phyloP scores from a whole-genome alignment of 2,329 filamentous ascomycete genomes.

The Pseudocercospora vitis region DNA sequence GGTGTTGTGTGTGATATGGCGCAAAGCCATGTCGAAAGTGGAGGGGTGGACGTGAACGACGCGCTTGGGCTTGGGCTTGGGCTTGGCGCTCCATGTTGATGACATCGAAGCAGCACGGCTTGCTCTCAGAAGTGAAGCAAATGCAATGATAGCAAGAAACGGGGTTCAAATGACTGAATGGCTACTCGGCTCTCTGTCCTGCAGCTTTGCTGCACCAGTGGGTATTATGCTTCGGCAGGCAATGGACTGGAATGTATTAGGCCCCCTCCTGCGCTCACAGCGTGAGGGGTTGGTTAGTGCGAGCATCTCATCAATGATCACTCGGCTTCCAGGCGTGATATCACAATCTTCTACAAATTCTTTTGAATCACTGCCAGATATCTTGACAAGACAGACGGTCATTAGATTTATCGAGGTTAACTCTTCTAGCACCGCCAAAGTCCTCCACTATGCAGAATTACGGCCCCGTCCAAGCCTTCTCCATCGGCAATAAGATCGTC shows the following conservation, averaged over 20 bases:
- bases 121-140: too few species aligned
- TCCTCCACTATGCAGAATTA: constrained; percentile 21
- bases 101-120: too few species aligned
- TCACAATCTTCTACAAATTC: background rate
- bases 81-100: background rate
- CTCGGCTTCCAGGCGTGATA: too few species aligned
- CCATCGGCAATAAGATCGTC: constrained; percentile 25
- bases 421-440: background rate
- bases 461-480: constrained; percentile 26
- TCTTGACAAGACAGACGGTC: background rate
- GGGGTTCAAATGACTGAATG: background rate
- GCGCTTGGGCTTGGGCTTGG: background rate
- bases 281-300: constrained; percentile 1
- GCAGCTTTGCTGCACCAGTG: background rate
- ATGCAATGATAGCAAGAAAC: background rate
- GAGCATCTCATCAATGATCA: too few species aligned
- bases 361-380: background rate
- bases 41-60: too few species aligned
- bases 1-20: constrained; percentile 20
- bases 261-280: background rate
- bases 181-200: background rate
- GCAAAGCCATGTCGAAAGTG: too few species aligned
- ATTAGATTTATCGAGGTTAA: too few species aligned
- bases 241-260: constrained; percentile 1
- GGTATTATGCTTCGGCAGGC: background rate